Percentiles rank a stretch among this genome's conserved stretches.
Evolutionary conservation across 371 early-diverging fungal genomes (phyloP).

Genomic region (Mortierella sp.): DNA sequence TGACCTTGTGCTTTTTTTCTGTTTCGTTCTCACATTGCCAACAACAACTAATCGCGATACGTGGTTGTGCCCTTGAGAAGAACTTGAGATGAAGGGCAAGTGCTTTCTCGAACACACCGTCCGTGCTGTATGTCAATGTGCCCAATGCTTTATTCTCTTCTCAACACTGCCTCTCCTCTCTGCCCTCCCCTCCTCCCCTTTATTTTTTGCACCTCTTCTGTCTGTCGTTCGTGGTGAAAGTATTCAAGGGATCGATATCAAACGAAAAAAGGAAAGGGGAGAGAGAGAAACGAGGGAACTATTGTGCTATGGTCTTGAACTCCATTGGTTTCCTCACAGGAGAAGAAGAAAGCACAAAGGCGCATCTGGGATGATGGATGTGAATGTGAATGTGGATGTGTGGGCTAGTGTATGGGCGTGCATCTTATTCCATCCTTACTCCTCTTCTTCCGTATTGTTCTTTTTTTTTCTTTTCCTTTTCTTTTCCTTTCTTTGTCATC

Average conservation of each 20-base stretch:
- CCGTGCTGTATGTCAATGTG: background rate
- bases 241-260: constrained; percentile 5
- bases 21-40: background rate
- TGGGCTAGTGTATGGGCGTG: too few species aligned
- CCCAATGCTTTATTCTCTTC: background rate
- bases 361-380: background rate
- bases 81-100: background rate
- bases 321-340: background rate
- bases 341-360: background rate
- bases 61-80: too few species aligned
- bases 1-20: background rate
- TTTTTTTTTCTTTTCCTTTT: background rate
- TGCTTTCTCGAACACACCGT: constrained; percentile 9
- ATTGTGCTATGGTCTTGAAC: background rate
- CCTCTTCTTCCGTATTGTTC: background rate
- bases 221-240: constrained; percentile 11
- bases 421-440: constrained; percentile 40
- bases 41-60: background rate
- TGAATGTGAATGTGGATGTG: background rate
- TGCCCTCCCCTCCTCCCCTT: background rate
- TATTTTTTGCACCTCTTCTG: background rate
- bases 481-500: background rate
- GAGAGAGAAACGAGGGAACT: background rate
- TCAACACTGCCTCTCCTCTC: background rate
- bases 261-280: background rate